These are phyloP conservation scores for Cadophora sp. DNA, from an alignment of 2,329 filamentous ascomycete species.

Conservation along the genomic window DNA sequence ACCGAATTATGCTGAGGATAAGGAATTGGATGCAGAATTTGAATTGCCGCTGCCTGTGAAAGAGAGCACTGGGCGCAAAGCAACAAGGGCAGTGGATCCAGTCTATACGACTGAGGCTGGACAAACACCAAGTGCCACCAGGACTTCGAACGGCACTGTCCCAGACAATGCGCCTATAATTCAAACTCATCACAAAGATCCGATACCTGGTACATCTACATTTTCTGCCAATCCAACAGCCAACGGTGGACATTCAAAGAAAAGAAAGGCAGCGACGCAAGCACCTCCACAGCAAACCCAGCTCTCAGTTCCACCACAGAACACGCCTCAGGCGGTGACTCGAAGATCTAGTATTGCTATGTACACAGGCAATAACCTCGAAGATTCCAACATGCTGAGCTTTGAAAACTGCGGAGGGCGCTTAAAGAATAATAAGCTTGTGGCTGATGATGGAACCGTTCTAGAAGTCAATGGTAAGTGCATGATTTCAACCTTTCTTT, in stretches of 20 bases:
- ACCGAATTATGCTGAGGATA: conserved; percentile 94
- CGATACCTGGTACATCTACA: conserved; percentile 63
- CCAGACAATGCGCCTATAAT: conserved; percentile 37
- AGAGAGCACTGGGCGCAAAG: conserved; percentile 61
- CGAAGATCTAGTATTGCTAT: conserved; percentile 33
- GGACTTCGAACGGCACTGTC: conserved; percentile 49
- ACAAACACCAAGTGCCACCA: conserved; percentile 31
- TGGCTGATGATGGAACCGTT: conserved; percentile 89
- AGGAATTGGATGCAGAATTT: conserved; percentile 88
- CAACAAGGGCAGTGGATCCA: conserved; percentile 50
- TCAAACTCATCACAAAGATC: conserved; percentile 49
- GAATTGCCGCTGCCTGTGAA: conserved; percentile 68
- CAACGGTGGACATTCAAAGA: conserved; percentile 63
- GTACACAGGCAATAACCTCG: conserved; percentile 30
- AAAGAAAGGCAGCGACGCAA: conserved; percentile 74
- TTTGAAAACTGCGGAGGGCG: conserved; percentile 76
- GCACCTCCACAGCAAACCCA: conserved; percentile 32
- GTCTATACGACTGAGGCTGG: conserved; percentile 28
- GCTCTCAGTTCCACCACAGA: conserved; percentile 24
- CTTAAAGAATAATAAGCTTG: conserved; percentile 77
- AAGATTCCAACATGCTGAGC: conserved; percentile 85
- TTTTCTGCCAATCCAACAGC: conserved; percentile 56
- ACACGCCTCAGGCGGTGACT: conserved; percentile 25
- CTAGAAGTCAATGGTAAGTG: conserved; percentile 84
- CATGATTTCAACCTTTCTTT: background rate